Base-by-base conservation (phyloP, 1,284 basidiomycete species). In the Malassezia caprae region DNA sequence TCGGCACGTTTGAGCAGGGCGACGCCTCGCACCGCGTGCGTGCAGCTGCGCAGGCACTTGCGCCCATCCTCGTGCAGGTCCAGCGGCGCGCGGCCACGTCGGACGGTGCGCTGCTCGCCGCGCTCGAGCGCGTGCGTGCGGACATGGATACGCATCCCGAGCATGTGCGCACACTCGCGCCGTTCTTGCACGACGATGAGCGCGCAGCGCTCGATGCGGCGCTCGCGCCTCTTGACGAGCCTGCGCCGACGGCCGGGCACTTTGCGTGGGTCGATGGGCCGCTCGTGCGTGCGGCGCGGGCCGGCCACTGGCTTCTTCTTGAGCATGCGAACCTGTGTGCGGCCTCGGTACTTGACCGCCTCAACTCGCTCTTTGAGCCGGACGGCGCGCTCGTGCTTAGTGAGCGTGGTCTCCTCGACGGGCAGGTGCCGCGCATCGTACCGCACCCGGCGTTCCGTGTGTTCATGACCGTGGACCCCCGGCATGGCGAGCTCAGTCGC, bases 231-330 rank as follows among this genome's bases (percentile, higher is more conserved):
- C 34, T 54, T 3, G 17, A 15, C 2, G 39, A 10, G 0, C 23
- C n/a, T n/a, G 19, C 44, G 10, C 42, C 19, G 15, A 12, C 7
- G 13, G 23, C 15, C 31, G 84, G 85, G 17, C 81, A 82, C 15
- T 96, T 99, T 72, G 87, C 88, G 66, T 99, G 96, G 94, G 80
- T 90, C 10, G 93, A 99, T 71, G 94, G 94, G 1, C 88, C 90
- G n/a, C 79, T 99, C 17, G 80, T 96, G 26, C 80, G 80, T 41
- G 90, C 94, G 0, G 83, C 98, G 78, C 86, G 84, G 71, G 77
- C 80, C 21, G 94, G 96, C 1, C 80, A 85, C 62, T 96, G 94
- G 91, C 78, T 96, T 46, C 78, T 96, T 41, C 80, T 99, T 51
- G 89, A 96, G 62, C 86, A 86, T 59, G 91, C 94, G 48, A 99